Conservation (phyloP, 257 asterid genomes). For the Lycium barbarum region DNA sequence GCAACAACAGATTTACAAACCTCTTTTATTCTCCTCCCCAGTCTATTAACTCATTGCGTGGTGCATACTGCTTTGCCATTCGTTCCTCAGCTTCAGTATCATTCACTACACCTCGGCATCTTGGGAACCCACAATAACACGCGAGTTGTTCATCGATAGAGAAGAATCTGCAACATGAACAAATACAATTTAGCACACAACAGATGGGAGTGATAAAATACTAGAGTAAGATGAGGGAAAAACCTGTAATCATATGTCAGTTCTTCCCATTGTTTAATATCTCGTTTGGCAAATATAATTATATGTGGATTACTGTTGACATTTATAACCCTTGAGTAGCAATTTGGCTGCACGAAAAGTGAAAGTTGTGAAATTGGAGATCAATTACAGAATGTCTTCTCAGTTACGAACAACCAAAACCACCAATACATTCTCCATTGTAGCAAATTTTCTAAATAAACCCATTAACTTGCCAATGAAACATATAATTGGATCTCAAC, state of each 20-base stretch:
- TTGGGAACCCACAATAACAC: conserved; percentile 85
- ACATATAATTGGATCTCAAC: not conserved
- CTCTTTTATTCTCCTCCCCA: conserved; percentile 80
- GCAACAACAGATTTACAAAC: conserved; percentile 35
- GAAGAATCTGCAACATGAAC: conserved; percentile 61
- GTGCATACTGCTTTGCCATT: conserved; percentile 63
- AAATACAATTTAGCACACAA: conserved; percentile 17
- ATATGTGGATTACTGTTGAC: conserved; percentile 78
- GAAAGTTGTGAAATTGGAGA: not conserved
- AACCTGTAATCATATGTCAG: conserved; percentile 98
- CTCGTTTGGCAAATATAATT: conserved; percentile 95
- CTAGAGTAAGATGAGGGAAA: conserved; percentile 30
- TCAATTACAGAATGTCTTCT: conserved; percentile 2
- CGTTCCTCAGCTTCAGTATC: conserved; percentile 87
- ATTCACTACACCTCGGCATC: conserved; percentile 94
- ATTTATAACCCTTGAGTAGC: conserved; percentile 85
- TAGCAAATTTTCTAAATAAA: not conserved
- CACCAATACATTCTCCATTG: not conserved
- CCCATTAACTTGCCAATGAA: not conserved
- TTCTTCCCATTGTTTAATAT: conserved; percentile 85
- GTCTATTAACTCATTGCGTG: conserved; percentile 69
- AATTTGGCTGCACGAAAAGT: conserved; percentile 77
- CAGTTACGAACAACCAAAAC: not conserved
- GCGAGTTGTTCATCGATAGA: conserved; percentile 85
- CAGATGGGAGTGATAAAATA: conserved; percentile 24